Evolutionary conservation across 2,329 filamentous ascomycete species (phyloP).

Genomic region (Venturia asperata): DNA sequence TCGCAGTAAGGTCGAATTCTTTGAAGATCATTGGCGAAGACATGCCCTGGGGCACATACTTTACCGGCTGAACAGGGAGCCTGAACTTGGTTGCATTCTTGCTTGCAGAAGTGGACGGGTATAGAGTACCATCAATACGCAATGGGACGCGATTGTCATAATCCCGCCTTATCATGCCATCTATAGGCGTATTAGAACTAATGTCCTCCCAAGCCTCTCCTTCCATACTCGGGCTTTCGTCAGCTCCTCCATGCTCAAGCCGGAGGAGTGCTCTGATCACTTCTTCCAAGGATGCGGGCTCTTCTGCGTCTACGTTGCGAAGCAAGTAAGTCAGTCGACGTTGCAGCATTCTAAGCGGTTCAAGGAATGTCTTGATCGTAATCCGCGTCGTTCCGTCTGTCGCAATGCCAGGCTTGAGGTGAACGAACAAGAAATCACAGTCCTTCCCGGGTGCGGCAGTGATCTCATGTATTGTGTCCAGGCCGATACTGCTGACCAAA

Average conservation of each 20-base stretch:
- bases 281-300: constrained; percentile 56
- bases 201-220: constrained; percentile 81
- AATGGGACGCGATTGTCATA: constrained; percentile 51
- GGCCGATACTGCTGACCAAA: constrained; percentile 67
- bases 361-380: constrained; percentile 87
- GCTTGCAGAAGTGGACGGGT: constrained; percentile 35
- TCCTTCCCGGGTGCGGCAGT: constrained; percentile 83
- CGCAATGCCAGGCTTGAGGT: constrained; percentile 57
- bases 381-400: constrained; percentile 60
- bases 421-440: constrained; percentile 86
- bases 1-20: constrained; percentile 83
- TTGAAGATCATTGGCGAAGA: constrained; percentile 67
- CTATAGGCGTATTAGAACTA: constrained; percentile 51
- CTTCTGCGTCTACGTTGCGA: constrained; percentile 66
- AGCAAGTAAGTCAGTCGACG: constrained; percentile 78
- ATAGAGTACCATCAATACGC: constrained; percentile 56
- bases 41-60: constrained; percentile 80
- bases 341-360: constrained; percentile 75
- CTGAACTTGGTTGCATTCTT: constrained; percentile 64
- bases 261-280: constrained; percentile 66
- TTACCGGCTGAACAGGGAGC: constrained; percentile 70
- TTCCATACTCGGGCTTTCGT: constrained; percentile 57
- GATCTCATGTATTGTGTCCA: constrained; percentile 77
- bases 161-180: constrained; percentile 40
- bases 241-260: constrained; percentile 54